Conservation (phyloP, 805 yeast genomes). For the Naumovozyma dairenensis region DNA sequence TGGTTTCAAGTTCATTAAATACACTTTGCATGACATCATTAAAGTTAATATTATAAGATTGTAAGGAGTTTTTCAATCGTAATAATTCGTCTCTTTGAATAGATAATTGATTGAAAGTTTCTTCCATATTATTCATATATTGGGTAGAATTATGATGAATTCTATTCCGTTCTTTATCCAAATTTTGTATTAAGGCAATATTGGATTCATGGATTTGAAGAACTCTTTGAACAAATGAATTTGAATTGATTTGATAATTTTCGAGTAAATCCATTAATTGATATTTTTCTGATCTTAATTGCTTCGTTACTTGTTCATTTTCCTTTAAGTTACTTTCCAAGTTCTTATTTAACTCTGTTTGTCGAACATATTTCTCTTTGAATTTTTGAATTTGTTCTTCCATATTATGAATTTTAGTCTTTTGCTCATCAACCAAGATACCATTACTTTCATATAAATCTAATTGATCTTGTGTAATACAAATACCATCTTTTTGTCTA, state of each 20-base stretch:
- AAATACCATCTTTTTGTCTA: constrained; percentile 57
- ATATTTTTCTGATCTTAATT: constrained; percentile 6
- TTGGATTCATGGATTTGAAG: constrained; percentile 11
- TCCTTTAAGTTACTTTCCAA: constrained; percentile 14
- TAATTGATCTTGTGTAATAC: constrained; percentile 39
- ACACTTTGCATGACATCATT: constrained; percentile 3
- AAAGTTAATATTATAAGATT: constrained; percentile 4
- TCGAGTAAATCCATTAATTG: constrained; percentile 9
- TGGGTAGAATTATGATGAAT: constrained; percentile 11
- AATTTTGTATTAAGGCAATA: constrained; percentile 5
- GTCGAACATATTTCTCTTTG: constrained; percentile 34
- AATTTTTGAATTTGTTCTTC: constrained; percentile 38
- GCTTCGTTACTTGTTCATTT: constrained; percentile 6
- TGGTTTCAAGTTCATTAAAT: constrained; percentile 6
- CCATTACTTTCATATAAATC: constrained; percentile 37
- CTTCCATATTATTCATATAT: constrained; percentile 8
- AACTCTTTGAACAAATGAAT: constrained; percentile 10
- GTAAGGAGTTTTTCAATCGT: constrained; percentile 4
- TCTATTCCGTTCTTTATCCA: constrained; percentile 10
- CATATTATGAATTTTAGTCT: constrained; percentile 36
- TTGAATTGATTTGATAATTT: constrained; percentile 12
- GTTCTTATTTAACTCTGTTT: constrained; percentile 20
- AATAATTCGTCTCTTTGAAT: constrained; percentile 2
- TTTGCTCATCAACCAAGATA: constrained; percentile 41
- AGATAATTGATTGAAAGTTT: constrained; percentile 11